Evolutionary conservation across 1,284 basidiomycete species (phyloP).

Genomic region (Porodaedalea pini): DNA sequence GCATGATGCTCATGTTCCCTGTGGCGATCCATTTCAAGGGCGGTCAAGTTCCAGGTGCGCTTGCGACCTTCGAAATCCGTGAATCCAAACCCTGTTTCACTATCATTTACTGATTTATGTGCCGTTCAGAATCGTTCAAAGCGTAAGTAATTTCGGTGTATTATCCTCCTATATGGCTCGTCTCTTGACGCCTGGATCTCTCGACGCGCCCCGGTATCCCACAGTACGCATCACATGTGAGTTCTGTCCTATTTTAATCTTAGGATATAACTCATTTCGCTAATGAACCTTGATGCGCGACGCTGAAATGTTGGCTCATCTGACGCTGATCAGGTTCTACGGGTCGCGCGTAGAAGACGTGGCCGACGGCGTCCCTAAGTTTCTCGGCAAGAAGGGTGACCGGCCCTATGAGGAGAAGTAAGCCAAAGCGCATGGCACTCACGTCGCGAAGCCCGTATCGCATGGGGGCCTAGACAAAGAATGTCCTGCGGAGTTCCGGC

Average conservation of each 20-base stretch:
- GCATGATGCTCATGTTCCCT: slow-evolving; percentile 19
- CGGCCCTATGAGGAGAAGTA: slow-evolving; percentile 1
- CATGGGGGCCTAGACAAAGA: no score
- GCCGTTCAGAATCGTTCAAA: slow-evolving; percentile 4
- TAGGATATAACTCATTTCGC: not conserved
- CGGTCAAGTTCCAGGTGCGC: not conserved
- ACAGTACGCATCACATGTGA: slow-evolving; percentile 15
- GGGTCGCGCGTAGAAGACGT: slow-evolving; percentile 11
- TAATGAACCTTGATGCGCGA: no score
- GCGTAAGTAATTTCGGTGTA: slow-evolving; percentile 4
- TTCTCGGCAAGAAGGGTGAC: slow-evolving; percentile 12
- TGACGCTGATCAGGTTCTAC: slow-evolving; percentile 9
- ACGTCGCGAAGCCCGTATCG: no score
- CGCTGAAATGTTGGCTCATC: no score
- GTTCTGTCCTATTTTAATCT: not conserved
- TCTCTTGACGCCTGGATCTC: no score
- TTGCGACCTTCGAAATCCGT: not conserved
- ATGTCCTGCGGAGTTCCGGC: no score
- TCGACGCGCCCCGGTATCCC: not conserved
- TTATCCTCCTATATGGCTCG: not conserved
- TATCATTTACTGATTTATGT: not conserved
- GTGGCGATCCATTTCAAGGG: slow-evolving; percentile 8
- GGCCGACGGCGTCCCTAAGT: slow-evolving; percentile 16
- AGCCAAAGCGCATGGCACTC: no score
- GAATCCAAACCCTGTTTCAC: not conserved